Base-by-base conservation (phyloP, 148 eudicot species). In the Beta vulgaris region DNA sequence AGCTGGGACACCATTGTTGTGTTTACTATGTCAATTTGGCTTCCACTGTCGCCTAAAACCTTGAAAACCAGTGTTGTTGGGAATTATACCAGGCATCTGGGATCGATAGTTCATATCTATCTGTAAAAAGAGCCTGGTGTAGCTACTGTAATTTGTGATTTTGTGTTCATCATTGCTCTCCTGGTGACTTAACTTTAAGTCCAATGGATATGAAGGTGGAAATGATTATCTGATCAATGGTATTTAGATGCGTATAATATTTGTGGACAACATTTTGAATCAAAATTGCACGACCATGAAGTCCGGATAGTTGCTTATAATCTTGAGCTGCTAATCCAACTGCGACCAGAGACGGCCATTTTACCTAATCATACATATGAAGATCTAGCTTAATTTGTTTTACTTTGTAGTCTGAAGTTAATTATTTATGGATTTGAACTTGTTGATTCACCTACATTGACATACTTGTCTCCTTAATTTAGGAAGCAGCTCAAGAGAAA, bases 401-500 rank as follows among this genome's bases (percentile, higher is more conserved):
- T 11, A 6, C 0, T 64, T 10, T 2, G n/a, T 44, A 46, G 23
- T 7, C n/a, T 48, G 32, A 16, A 35, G 12, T 19, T 62, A 1
- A 0, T 31, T 34, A n/a, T 31, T 36, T 35, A 0, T 1, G 2
- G 0, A 34, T 21, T 16, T 3, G 13, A 36, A 42, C 42, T 19
- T 34, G 18, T 63, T 63, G 13, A 37, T n/a, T n/a, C 16, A 62
- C 26, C 67, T 62, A 21, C 15, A 1, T 10, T 64, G 16, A 64
- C 23, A 62, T 6, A 6, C 19, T 35, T n/a, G 16, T n/a, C 7
- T 0, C 62, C 19, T 54, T 49, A 36, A 48, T 53, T 15, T 82
- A 93, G 98, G 97, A 87, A 73, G 69, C 82, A 63, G 97, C 97
- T 32, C 87, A 84, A 21, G 98, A 93, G 55, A 86, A 77, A 81